A percentile compares a stretch with the other conserved stretches of the same genome.
phyloP scores from a whole-genome alignment of 257 asterid species.

The Catharanthus roseus region DNA sequence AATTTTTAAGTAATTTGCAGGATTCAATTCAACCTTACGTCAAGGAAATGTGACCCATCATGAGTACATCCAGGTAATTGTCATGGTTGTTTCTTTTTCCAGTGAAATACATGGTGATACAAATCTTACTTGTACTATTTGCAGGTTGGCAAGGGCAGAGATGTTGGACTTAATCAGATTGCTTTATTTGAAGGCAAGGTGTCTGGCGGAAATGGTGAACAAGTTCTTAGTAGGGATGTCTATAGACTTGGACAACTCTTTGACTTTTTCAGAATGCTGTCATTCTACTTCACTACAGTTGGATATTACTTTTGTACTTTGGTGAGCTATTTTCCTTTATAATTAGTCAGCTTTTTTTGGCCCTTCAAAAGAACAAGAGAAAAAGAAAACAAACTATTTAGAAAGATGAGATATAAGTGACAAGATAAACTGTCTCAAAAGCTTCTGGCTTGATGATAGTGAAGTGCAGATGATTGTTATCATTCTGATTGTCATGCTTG shows the following conservation, averaged over 20 bases:
- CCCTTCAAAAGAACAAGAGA: neutral
- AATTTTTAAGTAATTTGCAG: slow-evolving; percentile 39
- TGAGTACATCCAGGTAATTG: slow-evolving; percentile 97
- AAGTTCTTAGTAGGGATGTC: slow-evolving; percentile 94
- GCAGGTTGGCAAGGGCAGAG: slow-evolving; percentile 98
- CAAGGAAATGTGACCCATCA: slow-evolving; percentile 98
- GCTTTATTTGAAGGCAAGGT: slow-evolving; percentile 99
- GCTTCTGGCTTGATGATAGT: neutral
- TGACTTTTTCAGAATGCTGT: slow-evolving; percentile 94
- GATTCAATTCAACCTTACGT: slow-evolving; percentile 91
- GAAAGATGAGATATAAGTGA: neutral
- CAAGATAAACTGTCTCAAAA: neutral
- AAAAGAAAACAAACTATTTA: neutral
- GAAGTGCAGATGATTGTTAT: neutral
- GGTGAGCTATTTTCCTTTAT: slow-evolving; percentile 43
- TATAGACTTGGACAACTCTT: slow-evolving; percentile 97
- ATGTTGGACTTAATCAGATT: slow-evolving; percentile 96
- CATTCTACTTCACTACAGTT: slow-evolving; percentile 95
- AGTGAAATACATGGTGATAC: slow-evolving; percentile 11
- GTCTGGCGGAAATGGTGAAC: slow-evolving; percentile 99
- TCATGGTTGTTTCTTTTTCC: neutral
- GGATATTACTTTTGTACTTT: slow-evolving; percentile 96
- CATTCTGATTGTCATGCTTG: neutral
- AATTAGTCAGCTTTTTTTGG: neutral
- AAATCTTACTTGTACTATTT: slow-evolving; percentile 25